A percentile compares a stretch with the other conserved stretches of the same genome.
phyloP scores from a whole-genome alignment of 208 protist species.

The Leishmania arabica region DNA sequence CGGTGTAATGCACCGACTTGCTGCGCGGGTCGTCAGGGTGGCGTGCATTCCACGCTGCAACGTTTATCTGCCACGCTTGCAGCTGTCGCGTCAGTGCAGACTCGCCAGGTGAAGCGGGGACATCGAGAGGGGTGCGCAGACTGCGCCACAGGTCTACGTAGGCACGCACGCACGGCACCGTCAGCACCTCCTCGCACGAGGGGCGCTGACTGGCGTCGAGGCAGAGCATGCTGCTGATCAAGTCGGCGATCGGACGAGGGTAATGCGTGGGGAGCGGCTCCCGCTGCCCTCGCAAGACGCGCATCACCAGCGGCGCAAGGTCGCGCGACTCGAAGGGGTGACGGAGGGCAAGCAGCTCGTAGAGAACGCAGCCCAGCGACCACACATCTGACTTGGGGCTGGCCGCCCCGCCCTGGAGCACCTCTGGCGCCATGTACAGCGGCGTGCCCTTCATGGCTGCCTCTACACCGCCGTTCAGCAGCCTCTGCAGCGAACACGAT shows the following conservation, averaged over 20 bases:
- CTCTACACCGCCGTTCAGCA: neutral
- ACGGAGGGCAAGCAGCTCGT: slow-evolving; percentile 83
- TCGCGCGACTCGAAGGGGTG: slow-evolving; percentile 88
- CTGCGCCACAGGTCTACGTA: slow-evolving; percentile 45
- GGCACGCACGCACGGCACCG: slow-evolving; percentile 44
- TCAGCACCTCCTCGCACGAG: slow-evolving; percentile 71
- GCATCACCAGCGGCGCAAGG: slow-evolving; percentile 72
- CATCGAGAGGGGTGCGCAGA: slow-evolving; percentile 34
- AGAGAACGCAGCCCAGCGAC: slow-evolving; percentile 92
- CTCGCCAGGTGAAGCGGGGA: slow-evolving; percentile 33
- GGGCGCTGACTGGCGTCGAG: slow-evolving; percentile 56
- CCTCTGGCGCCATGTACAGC: slow-evolving; percentile 95
- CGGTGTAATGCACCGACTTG: slow-evolving; percentile 31
- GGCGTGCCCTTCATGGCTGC: slow-evolving; percentile 92
- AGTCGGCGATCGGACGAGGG: slow-evolving; percentile 42
- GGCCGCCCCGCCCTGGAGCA: slow-evolving; percentile 74
- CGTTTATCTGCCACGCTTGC: slow-evolving; percentile 23
- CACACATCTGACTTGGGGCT: slow-evolving; percentile 87
- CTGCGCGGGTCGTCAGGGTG: slow-evolving; percentile 18
- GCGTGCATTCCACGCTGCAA: neutral
- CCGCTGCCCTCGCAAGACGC: slow-evolving; percentile 68
- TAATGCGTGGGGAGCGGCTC: slow-evolving; percentile 76
- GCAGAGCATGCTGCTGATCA: slow-evolving; percentile 71
- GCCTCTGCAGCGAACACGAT: neutral
- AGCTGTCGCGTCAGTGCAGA: slow-evolving; percentile 41